Base-by-base conservation (phyloP, 1,139 yeast species). In the Suhomyces coccinellae region DNA sequence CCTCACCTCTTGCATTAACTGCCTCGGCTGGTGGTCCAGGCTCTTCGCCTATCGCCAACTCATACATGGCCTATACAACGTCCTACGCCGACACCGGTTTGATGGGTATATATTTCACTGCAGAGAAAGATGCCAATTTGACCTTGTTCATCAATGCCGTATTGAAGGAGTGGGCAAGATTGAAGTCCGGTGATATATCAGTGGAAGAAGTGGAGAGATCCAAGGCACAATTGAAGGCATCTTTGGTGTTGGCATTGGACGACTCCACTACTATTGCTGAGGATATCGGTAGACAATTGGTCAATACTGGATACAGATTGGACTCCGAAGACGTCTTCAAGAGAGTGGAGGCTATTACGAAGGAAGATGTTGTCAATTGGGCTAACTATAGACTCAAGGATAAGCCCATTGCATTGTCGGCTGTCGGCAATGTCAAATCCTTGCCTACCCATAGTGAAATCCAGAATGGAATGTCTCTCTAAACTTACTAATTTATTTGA, bases 241-340 rank as follows among this genome's bases (percentile, higher is more conserved):
- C 97, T 0, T 74, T 93, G 46, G 77, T 93, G 44, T 74, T 93
- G 48, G 88, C 96, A 11, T 75, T 93, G 45, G 99, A 95, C 65
- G 97, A 96, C 51, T 85, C 97, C 16, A 90, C 98, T 6, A 95
- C 97, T 4, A 85, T 91, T 48, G 98, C 97, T 29, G 99, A 93
- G 67, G 99, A 93, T 67, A 89, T 95, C 57, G 99, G 99, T 33
- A 84, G 99, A 65, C 99, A 95, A 67, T 77, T 93, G 51, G 96
- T 93, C 40, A 91, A 97, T 46, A 91, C 98, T 3, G 99, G 99
- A 33, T 83, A 79, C 59, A 81, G 97, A 61, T 76, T 89, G 57
- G 78, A 95, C 13, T 97, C 99, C 3, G 96, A 88, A 64, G 96
- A 91, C 56, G 95, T 91, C 58, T 93, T 91, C 63, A 82, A 83